Percentiles rank a stretch among this genome's conserved stretches.
phyloP scores from a whole-genome alignment of 2,329 filamentous ascomycete species.

The Colletotrichum sp. region DNA sequence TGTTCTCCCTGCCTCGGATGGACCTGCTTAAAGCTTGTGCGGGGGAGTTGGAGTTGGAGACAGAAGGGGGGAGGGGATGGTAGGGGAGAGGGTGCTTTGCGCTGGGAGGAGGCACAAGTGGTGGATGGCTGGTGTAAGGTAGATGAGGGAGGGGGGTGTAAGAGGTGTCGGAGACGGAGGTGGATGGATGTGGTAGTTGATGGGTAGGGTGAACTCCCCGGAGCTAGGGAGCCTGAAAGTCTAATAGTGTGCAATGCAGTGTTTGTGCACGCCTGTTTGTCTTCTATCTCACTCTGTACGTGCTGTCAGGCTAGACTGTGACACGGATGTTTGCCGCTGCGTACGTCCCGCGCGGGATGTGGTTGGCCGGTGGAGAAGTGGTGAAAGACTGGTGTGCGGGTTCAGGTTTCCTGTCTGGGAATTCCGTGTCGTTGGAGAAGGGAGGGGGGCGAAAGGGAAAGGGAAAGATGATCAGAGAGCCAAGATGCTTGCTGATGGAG shows the following conservation, averaged over 20 bases:
- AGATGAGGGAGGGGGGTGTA: neutral
- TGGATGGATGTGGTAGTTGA: neutral
- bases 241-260: neutral
- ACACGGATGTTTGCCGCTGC: neutral
- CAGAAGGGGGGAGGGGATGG: neutral
- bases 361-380: neutral
- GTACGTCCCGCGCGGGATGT: neutral
- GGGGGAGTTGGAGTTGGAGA: neutral
- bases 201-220: neutral
- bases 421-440: neutral
- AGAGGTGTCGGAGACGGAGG: neutral
- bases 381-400: neutral
- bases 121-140: neutral
- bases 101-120: neutral
- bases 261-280: neutral
- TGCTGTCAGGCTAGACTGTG: neutral
- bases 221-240: neutral
- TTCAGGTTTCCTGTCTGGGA: neutral
- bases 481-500: neutral
- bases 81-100: neutral
- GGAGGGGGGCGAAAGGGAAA: neutral
- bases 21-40: neutral
- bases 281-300: neutral
- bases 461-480: neutral
- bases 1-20: constrained; percentile 9